Evolutionary conservation across 2,329 filamentous ascomycete genomes (phyloP), one percentile per base, ranked within the genome.

Genomic region (Diaporthe amygdali): DNA sequence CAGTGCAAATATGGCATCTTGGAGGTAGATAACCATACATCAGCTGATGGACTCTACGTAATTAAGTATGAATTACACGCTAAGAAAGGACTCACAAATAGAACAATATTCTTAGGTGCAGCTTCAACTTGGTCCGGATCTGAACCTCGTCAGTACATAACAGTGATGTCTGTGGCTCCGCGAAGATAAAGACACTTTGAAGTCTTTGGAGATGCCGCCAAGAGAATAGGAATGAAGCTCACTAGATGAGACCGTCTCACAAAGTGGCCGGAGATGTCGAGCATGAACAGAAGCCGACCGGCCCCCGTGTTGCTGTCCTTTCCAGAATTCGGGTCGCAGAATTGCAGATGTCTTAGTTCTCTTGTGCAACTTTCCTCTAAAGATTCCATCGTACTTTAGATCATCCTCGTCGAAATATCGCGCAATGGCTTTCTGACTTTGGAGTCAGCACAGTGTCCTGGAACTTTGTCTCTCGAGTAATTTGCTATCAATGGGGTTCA

Each of bases 1-100:
- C 66, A 61, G 17, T 69, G 66, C 20, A 69, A 10, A 6, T 68
- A 68, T 15, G 66, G 66, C 66, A 68, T 68, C 66, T 68, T 10
- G 2, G 10, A 27, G 25, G 5, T 56, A 6, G 15, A 12, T 1
- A 9, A 14, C n/a, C n/a, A n/a, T n/a, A n/a, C n/a, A n/a, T n/a
- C n/a, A n/a, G n/a, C n/a, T n/a, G n/a, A n/a, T n/a, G n/a, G n/a
- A n/a, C n/a, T n/a, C 15, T 49, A 3, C 20, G 14, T 49, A 4
- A 9, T 22, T n/a, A 12, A 34, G 1, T 20, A 56, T 8, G 30
- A 59, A 41, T 4, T 4, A 2, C 14, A n/a, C n/a, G n/a, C 32
- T 20, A 12, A 20, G 5, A 8, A 44, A 17, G 10, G 15, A 56
- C 66, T 59, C 25, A 68, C 52, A 32, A 68, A 68, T 2, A 68